phyloP scores from a whole-genome alignment of 2,329 filamentous ascomycete species.

The Phialophora tarda region DNA sequence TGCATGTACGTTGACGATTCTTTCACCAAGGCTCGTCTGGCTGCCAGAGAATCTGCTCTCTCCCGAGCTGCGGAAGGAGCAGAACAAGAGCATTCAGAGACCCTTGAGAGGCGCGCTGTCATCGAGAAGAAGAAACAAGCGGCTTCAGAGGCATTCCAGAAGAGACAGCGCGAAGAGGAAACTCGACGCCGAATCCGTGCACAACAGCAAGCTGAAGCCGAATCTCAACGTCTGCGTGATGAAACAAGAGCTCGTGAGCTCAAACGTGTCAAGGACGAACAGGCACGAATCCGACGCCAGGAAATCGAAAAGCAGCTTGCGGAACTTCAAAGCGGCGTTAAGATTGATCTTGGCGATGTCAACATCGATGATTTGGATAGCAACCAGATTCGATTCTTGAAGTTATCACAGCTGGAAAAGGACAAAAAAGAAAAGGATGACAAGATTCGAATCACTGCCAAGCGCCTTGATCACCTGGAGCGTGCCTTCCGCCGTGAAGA shows the following conservation, averaged over 20 bases:
- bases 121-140: slow-evolving; percentile 98
- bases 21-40: slow-evolving; percentile 80
- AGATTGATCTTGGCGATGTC: slow-evolving; percentile 74
- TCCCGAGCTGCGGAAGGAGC: slow-evolving; percentile 82
- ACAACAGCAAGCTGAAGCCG: slow-evolving; percentile 86
- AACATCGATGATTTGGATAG: slow-evolving; percentile 87
- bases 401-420: slow-evolving; percentile 92
- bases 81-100: slow-evolving; percentile 88
- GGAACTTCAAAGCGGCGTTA: slow-evolving; percentile 87
- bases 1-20: slow-evolving; percentile 94
- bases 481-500: slow-evolving; percentile 97
- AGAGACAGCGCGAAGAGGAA: slow-evolving; percentile 90
- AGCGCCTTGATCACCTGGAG: slow-evolving; percentile 96
- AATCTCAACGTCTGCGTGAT: slow-evolving; percentile 84
- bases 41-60: slow-evolving; percentile 79
- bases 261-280: slow-evolving; percentile 82
- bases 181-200: slow-evolving; percentile 84
- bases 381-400: slow-evolving; percentile 89
- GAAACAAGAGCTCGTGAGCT: slow-evolving; percentile 91
- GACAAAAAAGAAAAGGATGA: slow-evolving; percentile 97
- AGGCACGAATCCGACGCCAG: slow-evolving; percentile 86
- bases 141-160: slow-evolving; percentile 84
- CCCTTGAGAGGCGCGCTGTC: slow-evolving; percentile 81
- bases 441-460: slow-evolving; percentile 86
- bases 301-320: slow-evolving; percentile 91